Evolutionary conservation across 257 asterid species (phyloP).

Genomic region (Fraxinus pennsylvanica): DNA sequence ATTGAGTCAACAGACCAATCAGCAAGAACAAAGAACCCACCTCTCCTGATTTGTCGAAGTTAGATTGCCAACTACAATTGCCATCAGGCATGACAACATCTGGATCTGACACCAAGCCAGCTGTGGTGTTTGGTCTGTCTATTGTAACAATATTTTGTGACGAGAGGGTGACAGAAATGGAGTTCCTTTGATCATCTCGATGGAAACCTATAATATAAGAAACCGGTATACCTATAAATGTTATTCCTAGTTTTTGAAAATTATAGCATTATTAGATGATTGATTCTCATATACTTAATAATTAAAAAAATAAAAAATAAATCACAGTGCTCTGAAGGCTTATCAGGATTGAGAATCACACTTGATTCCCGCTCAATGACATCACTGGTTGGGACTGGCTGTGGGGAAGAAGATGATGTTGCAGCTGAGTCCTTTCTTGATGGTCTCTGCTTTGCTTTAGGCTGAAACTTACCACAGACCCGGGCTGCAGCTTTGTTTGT

Average conservation of each 20-base stretch:
- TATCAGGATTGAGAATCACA: constrained; percentile 24
- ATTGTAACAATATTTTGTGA: constrained; percentile 21
- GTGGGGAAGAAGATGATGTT: constrained; percentile 37
- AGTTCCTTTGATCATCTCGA: constrained; percentile 22
- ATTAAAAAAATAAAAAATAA: constrained; percentile 11
- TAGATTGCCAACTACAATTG: constrained; percentile 36
- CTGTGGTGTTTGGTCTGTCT: constrained; percentile 23
- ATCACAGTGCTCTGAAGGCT: constrained; percentile 38
- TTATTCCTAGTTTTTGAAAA: background rate
- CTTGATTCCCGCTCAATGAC: constrained; percentile 17
- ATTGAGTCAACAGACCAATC: constrained; percentile 2
- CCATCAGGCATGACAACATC: constrained; percentile 36
- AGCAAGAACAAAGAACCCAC: constrained; percentile 38
- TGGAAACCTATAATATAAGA: constrained; percentile 7
- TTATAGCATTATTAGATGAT: background rate
- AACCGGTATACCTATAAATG: background rate
- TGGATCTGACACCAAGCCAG: constrained; percentile 28
- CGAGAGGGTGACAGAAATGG: constrained; percentile 15
- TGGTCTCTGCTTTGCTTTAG: constrained; percentile 53
- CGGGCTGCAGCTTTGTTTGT: constrained; percentile 40
- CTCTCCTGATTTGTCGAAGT: constrained; percentile 49
- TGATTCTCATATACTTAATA: background rate
- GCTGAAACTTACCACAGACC: constrained; percentile 61
- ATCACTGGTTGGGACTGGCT: constrained; percentile 32
- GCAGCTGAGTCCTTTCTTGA: constrained; percentile 39